Evolutionary conservation across 2,329 filamentous ascomycete species (phyloP).

Genomic region (Botrytis cinerea): DNA sequence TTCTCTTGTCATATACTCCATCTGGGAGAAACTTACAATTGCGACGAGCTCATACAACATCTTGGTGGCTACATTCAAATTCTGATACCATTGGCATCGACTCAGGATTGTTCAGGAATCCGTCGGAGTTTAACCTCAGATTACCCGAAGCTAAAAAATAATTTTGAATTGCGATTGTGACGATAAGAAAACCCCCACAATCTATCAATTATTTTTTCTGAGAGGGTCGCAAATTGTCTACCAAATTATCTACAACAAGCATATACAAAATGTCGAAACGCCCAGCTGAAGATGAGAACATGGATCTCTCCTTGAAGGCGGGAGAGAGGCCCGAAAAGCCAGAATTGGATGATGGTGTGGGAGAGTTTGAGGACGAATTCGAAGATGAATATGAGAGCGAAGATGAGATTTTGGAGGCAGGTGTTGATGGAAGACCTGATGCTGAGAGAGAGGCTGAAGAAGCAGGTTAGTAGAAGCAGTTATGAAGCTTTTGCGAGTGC

Average conservation of each 20-base stretch:
- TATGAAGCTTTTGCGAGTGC: constrained; percentile 3
- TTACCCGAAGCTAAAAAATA: constrained; percentile 24
- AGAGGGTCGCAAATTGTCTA: constrained; percentile 21
- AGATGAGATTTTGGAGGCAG: constrained; percentile 91
- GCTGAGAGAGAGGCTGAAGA: constrained; percentile 91
- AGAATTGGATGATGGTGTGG: constrained; percentile 61
- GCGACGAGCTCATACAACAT: constrained; percentile 99
- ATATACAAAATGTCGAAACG: constrained; percentile 59
- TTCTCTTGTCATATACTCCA: background rate
- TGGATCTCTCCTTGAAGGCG: constrained; percentile 57
- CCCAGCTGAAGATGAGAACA: constrained; percentile 51
- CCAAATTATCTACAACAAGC: constrained; percentile 15
- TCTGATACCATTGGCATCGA: constrained; percentile 17
- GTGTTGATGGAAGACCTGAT: constrained; percentile 89
- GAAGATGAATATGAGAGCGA: constrained; percentile 89
- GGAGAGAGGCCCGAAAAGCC: constrained; percentile 64
- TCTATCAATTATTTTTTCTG: constrained; percentile 18
- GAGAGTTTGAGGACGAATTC: constrained; percentile 94
- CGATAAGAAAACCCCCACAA: constrained; percentile 33
- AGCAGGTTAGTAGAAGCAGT: constrained; percentile 53
- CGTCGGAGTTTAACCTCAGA: constrained; percentile 10
- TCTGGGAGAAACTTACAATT: constrained; percentile 63
- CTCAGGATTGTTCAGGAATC: constrained; percentile 12
- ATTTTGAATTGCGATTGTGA: constrained; percentile 22
- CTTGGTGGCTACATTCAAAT: constrained; percentile 41